Base-by-base conservation (phyloP, 2,329 filamentous ascomycete species). In the Alternaria longipes region DNA sequence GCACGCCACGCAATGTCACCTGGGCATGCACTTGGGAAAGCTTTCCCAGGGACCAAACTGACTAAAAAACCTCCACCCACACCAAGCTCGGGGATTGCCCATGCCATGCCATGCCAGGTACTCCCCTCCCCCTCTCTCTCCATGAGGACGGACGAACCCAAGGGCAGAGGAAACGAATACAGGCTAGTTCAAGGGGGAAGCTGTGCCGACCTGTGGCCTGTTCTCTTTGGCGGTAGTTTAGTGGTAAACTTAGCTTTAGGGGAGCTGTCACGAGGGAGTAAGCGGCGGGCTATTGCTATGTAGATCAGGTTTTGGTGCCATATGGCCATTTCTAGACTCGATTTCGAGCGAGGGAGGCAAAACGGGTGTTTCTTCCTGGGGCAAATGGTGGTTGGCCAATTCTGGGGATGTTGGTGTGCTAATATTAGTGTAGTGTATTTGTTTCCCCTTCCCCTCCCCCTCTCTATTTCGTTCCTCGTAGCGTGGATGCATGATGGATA, bases 181-280 rank as follows among this genome's bases (percentile, higher is more conserved):
- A 30, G 34, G 26, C 54, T 58, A 55, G 59, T 46, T 51, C 59
- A 45, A 34, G 40, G 42, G 49, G 49, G 55, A 50, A 50, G 54
- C 54, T 47, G 28, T 32, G 54, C 54, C 46, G 59, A 44, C 36
- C 26, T 44, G 38, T 47, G 24, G 24, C 24, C 24, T 32, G 40
- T 47, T 36, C 24, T 26, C 24, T 14, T 40, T 9, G 38, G n/a
- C 28, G 28, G 9, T 1, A 9, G 28, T 30, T 5, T 26, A 26
- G 24, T 26, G 38, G 11, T 26, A 24, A 26, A 20, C n/a, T 40
- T 40, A 40, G n/a, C 18, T 18, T 18, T 4, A 5, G 11, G 28
- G 28, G 28, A 30, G 28, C 12, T 36, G 32, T 12, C 32, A 36
- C 14, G 32, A 7, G 32, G 12, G 32, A 36, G 12, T 1, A 5